Base-by-base conservation (phyloP, 768 basidiomycete genomes). In the Boletus reticuloceps region DNA sequence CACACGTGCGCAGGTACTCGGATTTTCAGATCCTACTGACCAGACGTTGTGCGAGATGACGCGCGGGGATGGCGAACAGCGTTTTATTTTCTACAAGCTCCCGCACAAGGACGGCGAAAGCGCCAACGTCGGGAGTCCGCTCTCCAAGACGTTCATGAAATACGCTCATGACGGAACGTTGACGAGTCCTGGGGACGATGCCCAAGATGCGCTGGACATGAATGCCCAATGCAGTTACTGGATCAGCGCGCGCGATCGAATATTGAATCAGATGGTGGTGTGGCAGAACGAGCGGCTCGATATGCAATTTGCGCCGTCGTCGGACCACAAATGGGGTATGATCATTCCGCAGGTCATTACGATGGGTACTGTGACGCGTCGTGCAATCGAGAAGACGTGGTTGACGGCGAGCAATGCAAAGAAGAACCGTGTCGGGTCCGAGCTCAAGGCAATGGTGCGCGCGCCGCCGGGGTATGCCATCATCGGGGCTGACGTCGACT, bases 341-440 rank as follows among this genome's bases (percentile, higher is more conserved):
- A 98, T 99, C 65, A 70, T 98, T 7, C 97, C 96, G 2, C 94
- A 97, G 70, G 89, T 98, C 46, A 89, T 98, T 64, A 90, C 94
- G 8, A 99, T 99, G 96, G 97, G 97, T 14, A 98, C 97, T 0
- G 92, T 98, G 50, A 98, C 96, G 16, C 93, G 95, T 11, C 86
- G 95, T 32, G 94, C 97, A 11, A 96, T 98, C 59, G 97, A 98
- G 74, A 91, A 88, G 72, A 98, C 96, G 3, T 98, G 97, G 97
- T 75, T 98, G 47, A 98, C 97, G 0, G 96, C 97, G 0, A 94
- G 93, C 60, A 99, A 99, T 63, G 95, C 97, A 3, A 99, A 98
- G 79, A 86, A 86, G 74, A 96, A 97, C 61, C 87, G 96, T 19
- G 91, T 98, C 17, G 96, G 96, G 2, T 97, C 94, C 0, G 97